Evolutionary conservation across 2,329 filamentous ascomycete species (phyloP), one percentile per base, ranked within the genome.

Genomic region (Colletotrichum camelliae): DNA sequence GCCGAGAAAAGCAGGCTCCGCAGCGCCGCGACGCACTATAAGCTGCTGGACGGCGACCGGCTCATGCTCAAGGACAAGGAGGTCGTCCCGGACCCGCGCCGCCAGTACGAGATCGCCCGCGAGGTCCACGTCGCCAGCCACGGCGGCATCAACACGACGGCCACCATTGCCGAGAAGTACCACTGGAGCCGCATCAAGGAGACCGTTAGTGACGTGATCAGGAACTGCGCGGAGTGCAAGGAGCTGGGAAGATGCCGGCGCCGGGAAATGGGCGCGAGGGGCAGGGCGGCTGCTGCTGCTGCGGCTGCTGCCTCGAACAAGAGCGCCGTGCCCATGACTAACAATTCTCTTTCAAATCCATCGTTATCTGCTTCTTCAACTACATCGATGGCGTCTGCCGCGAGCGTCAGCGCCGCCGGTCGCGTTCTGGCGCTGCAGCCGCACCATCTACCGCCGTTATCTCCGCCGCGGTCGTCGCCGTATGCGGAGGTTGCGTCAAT

Each of bases 181-280:
- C 97, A 98, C 86, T 99, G 97, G 97, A 96, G 97, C 64, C 92
- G 96, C 77, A 98, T 98, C 87, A 99, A 98, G 84, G 96, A 98
- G 85, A 98, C 96, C 1, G 97, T 98, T 77, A 97, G 94, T 83
- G 93, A 96, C 83, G 96, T 98, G 80, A 98, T 98, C 85, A 94
- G 95, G 80, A 96, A 97, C 81, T 99, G 97, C 85, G 87, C 91
- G 9, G 93, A 98, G 82, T 98, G 96, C 87, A 98, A 96, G 85
- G 95, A 98, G 80, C 87, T 91, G 48, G 90, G 77, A 94, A 94
- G 83, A 87, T 89, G 37, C 83, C 85, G 37, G 77, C 79, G 12
- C 76, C 75, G 12, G 75, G 62, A 3, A 68, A 58, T 29, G 62
- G 48, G 73, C 9, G 62, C 73, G 21, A 74, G 67, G 72, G 70